A percentile compares a stretch with the other conserved stretches of the same genome.
phyloP scores from a whole-genome alignment of 306 rosid species.

The Medicago arabica region DNA sequence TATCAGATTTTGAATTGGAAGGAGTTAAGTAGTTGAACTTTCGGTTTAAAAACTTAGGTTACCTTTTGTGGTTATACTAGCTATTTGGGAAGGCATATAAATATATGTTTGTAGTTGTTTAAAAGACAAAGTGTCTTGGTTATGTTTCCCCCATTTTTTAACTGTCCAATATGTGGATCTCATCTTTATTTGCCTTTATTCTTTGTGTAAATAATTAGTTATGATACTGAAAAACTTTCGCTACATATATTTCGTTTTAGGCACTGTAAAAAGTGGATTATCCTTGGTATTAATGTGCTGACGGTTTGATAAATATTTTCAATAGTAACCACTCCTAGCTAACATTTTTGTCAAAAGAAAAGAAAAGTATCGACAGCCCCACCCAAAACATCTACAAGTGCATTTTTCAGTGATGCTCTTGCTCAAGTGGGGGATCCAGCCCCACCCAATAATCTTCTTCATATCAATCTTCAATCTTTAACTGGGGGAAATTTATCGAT shows the following conservation, averaged over 20 bases:
- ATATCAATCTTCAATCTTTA: no score
- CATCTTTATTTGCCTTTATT: constrained; percentile 53
- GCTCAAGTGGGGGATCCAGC: no score
- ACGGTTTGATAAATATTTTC: neutral
- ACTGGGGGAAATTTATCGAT: no score
- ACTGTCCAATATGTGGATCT: constrained; percentile 45
- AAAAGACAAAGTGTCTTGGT: constrained; percentile 51
- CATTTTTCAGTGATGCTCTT: no score
- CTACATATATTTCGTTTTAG: constrained; percentile 33
- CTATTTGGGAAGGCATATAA: constrained; percentile 43
- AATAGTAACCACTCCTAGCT: no score
- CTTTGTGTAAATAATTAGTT: constrained; percentile 61
- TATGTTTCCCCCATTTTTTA: constrained; percentile 12
- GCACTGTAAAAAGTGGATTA: constrained; percentile 3
- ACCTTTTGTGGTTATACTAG: constrained; percentile 36
- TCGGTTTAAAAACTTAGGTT: constrained; percentile 42
- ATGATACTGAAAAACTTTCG: constrained; percentile 38
- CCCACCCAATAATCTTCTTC: no score
- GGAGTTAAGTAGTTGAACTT: constrained; percentile 42
- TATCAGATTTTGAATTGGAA: constrained; percentile 29
- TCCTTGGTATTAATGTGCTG: neutral
- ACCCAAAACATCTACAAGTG: no score
- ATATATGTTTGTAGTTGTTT: constrained; percentile 63
- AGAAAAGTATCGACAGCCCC: no score
- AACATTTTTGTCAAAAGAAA: no score